phyloP scores from a whole-genome alignment of 1,284 basidiomycete species.

The Ustilago xerochloae region DNA sequence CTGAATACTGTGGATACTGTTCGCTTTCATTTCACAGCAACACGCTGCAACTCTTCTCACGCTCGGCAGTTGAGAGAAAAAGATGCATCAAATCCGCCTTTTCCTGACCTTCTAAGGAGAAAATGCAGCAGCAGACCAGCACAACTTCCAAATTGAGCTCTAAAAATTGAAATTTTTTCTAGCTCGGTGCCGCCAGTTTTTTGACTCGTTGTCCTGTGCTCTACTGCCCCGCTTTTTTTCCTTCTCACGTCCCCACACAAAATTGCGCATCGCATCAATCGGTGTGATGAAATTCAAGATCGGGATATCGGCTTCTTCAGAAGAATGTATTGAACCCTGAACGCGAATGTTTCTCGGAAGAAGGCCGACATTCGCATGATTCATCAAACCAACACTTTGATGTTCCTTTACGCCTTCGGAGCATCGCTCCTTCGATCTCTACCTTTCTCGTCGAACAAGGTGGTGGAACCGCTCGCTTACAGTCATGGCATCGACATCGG shows the following conservation, averaged over 20 bases:
- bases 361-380: background rate
- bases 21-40: too few relatives aligned
- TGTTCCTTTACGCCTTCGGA: background rate
- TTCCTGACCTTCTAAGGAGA: background rate
- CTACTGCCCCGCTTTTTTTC: conserved; percentile 1
- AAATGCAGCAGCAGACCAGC: background rate
- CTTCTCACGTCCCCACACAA: conserved; percentile 1
- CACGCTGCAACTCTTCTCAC: too few relatives aligned
- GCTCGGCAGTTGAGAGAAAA: background rate
- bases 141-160: background rate
- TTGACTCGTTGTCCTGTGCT: background rate
- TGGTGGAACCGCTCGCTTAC: background rate
- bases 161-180: conserved; percentile 20
- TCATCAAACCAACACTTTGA: background rate
- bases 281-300: background rate
- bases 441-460: background rate
- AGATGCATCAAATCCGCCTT: background rate
- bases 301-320: background rate
- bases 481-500: conserved; percentile 20
- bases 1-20: too few relatives aligned
- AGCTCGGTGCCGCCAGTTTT: conserved; percentile 24
- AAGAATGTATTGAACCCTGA: conserved; percentile 4
- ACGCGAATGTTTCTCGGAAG: conserved; percentile 1
- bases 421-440: background rate
- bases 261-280: background rate